These are phyloP conservation scores for Cytospora leucostoma DNA, from an alignment of 2,329 filamentous ascomycete species.

Conservation along the genomic window DNA sequence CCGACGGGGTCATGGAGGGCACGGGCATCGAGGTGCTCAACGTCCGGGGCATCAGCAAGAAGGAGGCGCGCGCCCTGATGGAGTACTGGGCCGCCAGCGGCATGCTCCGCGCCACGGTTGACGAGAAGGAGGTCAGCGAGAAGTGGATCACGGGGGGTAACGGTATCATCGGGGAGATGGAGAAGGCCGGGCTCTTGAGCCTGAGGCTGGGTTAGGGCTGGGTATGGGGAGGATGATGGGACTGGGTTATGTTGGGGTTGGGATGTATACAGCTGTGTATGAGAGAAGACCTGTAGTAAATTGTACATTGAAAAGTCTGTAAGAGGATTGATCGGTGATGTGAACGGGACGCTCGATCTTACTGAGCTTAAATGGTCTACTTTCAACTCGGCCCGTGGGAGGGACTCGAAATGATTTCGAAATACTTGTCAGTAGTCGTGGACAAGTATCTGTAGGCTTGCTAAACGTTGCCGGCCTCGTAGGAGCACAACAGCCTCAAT, in stretches of 20 bases:
- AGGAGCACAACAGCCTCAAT: no score
- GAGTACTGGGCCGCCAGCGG: constrained; percentile 94
- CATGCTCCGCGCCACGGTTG: constrained; percentile 69
- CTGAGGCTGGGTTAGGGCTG: constrained; percentile 44
- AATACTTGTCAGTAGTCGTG: no score
- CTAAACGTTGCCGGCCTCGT: no score
- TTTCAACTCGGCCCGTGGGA: no score
- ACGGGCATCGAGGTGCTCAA: constrained; percentile 50
- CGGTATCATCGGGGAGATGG: constrained; percentile 83
- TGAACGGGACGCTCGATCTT: no score
- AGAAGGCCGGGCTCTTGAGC: constrained; percentile 61
- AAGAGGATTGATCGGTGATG: not conserved
- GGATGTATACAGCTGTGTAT: constrained; percentile 28
- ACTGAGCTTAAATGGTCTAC: no score
- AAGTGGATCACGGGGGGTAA: constrained; percentile 82
- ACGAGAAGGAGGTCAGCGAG: constrained; percentile 71
- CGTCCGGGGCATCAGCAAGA: constrained; percentile 68
- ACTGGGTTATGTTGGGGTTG: not conserved
- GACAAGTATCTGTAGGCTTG: no score
- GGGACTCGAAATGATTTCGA: no score
- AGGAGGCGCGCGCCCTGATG: constrained; percentile 77
- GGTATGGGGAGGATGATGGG: not conserved
- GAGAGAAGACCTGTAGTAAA: not conserved
- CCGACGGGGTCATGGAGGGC: constrained; percentile 54
- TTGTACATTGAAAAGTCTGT: not conserved